Conservation (phyloP, 495 filamentous ascomycete species). For the Penicillium cinerascens region DNA sequence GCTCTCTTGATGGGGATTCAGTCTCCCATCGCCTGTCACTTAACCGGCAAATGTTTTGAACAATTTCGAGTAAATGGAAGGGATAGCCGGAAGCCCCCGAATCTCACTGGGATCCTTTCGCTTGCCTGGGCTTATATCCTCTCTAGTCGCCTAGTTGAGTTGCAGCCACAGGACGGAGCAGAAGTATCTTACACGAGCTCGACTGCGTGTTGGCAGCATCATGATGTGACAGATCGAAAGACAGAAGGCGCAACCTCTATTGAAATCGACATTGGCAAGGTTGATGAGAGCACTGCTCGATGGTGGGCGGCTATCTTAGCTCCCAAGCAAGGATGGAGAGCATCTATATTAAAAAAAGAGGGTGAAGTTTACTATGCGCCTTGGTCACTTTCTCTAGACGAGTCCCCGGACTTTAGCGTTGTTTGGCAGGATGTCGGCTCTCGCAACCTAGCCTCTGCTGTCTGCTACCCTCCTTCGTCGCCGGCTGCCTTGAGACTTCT, state of each 20-base stretch:
- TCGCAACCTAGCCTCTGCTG: too few species aligned
- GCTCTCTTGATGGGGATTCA: constrained; percentile 1
- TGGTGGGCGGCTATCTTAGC: constrained; percentile 17
- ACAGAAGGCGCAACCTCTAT: constrained; percentile 4
- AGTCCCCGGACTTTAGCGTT: too few species aligned
- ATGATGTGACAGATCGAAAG: too few species aligned
- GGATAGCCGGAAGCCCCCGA: neutral
- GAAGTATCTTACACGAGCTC: constrained; percentile 8
- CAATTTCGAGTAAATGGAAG: neutral
- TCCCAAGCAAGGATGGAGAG: constrained; percentile 10
- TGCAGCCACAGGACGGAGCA: constrained; percentile 7
- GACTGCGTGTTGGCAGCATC: too few species aligned
- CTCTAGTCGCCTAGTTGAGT: constrained; percentile 10
- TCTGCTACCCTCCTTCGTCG: too few species aligned
- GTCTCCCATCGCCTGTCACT: neutral
- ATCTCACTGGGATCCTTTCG: constrained; percentile 9
- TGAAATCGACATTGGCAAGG: constrained; percentile 12
- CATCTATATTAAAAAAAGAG: neutral
- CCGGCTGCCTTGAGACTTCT: too few species aligned
- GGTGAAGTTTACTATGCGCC: constrained; percentile 5
- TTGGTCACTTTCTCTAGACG: constrained; percentile 5
- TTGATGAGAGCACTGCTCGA: constrained; percentile 1
- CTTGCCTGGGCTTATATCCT: constrained; percentile 17
- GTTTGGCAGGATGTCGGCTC: too few species aligned
- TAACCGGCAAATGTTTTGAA: neutral